Evolutionary conservation across 306 rosid genomes (phyloP).

Genomic region (Lathyrus oleraceus): DNA sequence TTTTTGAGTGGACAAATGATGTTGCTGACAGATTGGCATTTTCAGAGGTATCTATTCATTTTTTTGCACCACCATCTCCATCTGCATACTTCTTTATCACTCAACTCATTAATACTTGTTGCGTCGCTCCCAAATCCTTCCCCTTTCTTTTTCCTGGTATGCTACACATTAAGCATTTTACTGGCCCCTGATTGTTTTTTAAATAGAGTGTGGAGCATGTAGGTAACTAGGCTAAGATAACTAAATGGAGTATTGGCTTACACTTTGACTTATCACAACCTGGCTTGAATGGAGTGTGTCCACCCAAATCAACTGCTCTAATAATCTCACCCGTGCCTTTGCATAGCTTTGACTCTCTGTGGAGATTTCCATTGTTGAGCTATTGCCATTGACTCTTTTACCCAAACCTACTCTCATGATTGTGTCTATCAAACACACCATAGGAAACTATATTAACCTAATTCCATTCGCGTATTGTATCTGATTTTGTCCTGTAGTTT

Average conservation of each 20-base stretch:
- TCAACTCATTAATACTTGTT: not conserved
- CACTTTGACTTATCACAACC: not conserved
- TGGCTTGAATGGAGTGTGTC: not conserved
- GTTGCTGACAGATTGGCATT: constrained; percentile 96
- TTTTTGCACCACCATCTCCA: not conserved
- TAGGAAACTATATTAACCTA: not conserved
- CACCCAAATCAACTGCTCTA: not conserved
- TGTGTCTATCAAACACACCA: not conserved
- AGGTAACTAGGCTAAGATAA: not conserved
- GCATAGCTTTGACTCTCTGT: not conserved
- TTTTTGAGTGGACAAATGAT: constrained; percentile 96
- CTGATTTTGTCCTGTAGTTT: not conserved
- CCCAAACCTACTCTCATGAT: not conserved
- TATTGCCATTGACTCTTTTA: not conserved
- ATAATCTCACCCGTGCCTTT: not conserved
- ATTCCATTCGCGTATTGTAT: not conserved
- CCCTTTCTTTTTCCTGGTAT: not conserved
- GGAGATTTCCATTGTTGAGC: not conserved
- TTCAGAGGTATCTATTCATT: constrained; percentile 62
- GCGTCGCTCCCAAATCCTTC: not conserved
- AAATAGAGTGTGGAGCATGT: not conserved
- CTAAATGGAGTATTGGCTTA: not conserved
- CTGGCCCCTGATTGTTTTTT: not conserved
- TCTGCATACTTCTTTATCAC: not conserved
- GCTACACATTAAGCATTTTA: not conserved